phyloP scores from a whole-genome alignment of 1,284 basidiomycete species.

The Serendipita sp. region DNA sequence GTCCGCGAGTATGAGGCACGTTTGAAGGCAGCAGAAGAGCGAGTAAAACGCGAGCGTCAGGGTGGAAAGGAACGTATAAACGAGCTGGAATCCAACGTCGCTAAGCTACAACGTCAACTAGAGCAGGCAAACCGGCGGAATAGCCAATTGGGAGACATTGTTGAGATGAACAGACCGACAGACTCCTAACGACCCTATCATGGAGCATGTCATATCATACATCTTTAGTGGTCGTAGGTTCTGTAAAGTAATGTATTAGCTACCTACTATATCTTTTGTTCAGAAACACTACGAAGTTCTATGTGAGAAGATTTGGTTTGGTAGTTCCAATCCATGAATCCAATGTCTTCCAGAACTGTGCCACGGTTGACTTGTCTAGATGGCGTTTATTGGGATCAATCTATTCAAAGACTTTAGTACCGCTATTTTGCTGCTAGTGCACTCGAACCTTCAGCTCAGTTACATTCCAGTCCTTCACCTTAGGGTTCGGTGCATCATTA shows the following conservation, averaged over 20 bases:
- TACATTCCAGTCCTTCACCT: slow-evolving; percentile 94
- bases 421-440: slow-evolving; percentile 7
- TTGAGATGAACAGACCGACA: slow-evolving; percentile 30
- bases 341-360: slow-evolving; percentile 85
- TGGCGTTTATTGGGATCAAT: slow-evolving; percentile 83
- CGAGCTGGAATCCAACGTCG: slow-evolving; percentile 56
- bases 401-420: slow-evolving; percentile 25
- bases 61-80: slow-evolving; percentile 76
- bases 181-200: neutral
- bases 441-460: slow-evolving; percentile 68
- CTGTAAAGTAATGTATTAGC: no score
- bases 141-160: slow-evolving; percentile 48
- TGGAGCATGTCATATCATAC: neutral
- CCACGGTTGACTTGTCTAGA: slow-evolving; percentile 89
- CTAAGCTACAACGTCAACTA: slow-evolving; percentile 52
- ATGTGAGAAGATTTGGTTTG: slow-evolving; percentile 35
- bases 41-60: slow-evolving; percentile 87
- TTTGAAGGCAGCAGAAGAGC: slow-evolving; percentile 78
- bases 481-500: slow-evolving; percentile 77
- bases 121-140: slow-evolving; percentile 57
- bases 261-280: neutral
- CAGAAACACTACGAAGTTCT: neutral
- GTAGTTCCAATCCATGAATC: slow-evolving; percentile 73
- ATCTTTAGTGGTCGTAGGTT: no score
- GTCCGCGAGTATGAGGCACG: slow-evolving; percentile 83